Evolutionary conservation across 2,329 filamentous ascomycete genomes (phyloP).

Genomic region (Magnaporthiopsis rhizophila): DNA sequence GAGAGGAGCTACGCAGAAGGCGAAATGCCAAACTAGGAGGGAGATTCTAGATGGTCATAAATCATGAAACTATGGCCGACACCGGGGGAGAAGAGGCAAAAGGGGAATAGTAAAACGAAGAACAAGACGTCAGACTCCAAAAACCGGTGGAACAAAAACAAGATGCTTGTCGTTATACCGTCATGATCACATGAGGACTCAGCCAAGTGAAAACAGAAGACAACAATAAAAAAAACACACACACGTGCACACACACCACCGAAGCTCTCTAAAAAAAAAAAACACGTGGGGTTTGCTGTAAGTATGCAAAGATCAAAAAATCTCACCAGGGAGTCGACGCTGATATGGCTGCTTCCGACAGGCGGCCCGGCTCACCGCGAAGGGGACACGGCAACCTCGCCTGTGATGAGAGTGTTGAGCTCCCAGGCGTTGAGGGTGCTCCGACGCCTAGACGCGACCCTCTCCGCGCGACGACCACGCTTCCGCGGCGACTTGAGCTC

Average conservation of each 20-base stretch:
- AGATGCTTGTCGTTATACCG: background rate
- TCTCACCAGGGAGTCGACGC: background rate
- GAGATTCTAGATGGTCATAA: background rate
- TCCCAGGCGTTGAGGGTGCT: conserved; percentile 72
- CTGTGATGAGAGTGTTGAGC: conserved; percentile 54
- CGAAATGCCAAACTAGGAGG: background rate
- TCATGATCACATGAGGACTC: background rate
- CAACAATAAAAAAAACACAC: background rate
- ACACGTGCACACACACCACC: no score
- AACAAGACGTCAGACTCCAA: background rate
- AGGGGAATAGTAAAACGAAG: background rate
- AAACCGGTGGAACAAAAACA: background rate
- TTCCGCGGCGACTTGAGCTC: conserved; percentile 34
- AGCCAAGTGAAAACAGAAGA: background rate
- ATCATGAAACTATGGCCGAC: background rate
- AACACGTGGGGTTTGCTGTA: background rate
- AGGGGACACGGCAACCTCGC: conserved; percentile 19
- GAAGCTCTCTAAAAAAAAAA: background rate
- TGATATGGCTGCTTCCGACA: background rate
- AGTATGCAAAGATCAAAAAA: background rate
- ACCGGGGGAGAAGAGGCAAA: background rate
- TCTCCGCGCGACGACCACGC: conserved; percentile 44
- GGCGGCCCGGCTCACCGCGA: background rate
- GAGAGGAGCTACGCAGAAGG: background rate
- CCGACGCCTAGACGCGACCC: conserved; percentile 53